Percentiles rank a stretch among this genome's conserved stretches.
These are phyloP conservation scores for Cystofilobasidium ferigula DNA, from an alignment of 768 basidiomycete species.

Conservation along the genomic window DNA sequence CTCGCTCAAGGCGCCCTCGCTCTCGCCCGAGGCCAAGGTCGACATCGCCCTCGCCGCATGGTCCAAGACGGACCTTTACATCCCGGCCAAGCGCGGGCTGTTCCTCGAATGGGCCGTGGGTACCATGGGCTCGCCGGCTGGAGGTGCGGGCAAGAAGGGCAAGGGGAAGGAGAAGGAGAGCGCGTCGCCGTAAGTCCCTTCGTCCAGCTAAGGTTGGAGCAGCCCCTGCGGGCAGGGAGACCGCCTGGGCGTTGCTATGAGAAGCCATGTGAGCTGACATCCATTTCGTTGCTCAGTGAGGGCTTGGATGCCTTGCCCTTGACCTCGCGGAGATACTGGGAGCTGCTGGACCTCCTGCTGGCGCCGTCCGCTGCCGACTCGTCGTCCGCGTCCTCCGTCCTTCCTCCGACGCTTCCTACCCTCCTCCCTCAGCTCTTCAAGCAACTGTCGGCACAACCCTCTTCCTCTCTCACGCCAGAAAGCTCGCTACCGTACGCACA, in stretches of 20 bases:
- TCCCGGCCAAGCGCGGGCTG: constrained; percentile 23
- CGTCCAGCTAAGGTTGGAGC: too few species aligned
- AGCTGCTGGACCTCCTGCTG: constrained; percentile 5
- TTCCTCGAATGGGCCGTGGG: constrained; percentile 21
- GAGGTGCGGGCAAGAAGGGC: constrained; percentile 10
- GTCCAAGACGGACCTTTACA: constrained; percentile 17
- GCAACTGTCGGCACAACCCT: neutral
- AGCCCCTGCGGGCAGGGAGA: too few species aligned
- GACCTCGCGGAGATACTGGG: neutral
- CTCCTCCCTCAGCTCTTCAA: constrained; percentile 2
- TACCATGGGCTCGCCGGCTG: constrained; percentile 4
- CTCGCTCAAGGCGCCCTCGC: constrained; percentile 14
- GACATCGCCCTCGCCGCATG: constrained; percentile 17
- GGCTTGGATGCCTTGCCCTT: neutral
- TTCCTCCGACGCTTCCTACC: neutral
- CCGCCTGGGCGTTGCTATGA: too few species aligned
- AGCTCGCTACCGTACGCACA: neutral
- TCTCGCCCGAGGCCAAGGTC: constrained; percentile 11
- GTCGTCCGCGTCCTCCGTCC: neutral
- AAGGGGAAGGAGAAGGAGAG: constrained; percentile 15
- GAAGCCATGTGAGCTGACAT: too few species aligned
- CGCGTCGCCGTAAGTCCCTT: neutral
- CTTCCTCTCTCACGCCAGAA: neutral
- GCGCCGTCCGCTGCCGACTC: neutral
- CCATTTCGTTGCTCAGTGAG: too few species aligned